Evolutionary conservation across 768 basidiomycete genomes (phyloP).

Genomic region (Podaxis mareebaensis): DNA sequence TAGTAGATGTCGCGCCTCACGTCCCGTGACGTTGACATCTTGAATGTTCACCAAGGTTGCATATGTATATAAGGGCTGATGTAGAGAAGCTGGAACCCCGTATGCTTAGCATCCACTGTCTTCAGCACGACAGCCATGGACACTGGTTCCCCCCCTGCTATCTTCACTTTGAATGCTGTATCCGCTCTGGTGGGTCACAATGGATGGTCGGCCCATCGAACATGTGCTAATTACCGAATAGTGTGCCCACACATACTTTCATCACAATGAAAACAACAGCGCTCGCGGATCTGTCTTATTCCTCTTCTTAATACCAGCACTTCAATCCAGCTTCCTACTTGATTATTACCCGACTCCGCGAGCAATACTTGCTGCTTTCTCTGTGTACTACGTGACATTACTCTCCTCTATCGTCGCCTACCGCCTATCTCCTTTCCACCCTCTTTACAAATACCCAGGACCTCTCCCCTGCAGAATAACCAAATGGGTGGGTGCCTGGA

Average conservation of each 20-base stretch:
- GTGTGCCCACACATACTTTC: neutral
- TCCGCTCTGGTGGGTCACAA: neutral
- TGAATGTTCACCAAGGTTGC: too few species aligned
- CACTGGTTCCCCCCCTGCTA: neutral
- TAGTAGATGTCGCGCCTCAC: too few species aligned
- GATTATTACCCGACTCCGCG: neutral
- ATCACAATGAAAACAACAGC: neutral
- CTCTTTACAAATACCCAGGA: conserved; percentile 37
- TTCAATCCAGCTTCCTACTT: neutral
- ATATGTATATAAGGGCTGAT: too few species aligned
- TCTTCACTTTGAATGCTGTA: neutral
- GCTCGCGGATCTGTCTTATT: neutral
- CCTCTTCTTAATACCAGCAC: neutral
- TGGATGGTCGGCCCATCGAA: too few species aligned
- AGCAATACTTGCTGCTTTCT: conserved; percentile 7
- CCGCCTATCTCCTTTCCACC: conserved; percentile 41
- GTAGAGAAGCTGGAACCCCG: too few species aligned
- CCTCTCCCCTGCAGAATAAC: conserved; percentile 31
- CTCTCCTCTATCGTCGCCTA: conserved; percentile 25
- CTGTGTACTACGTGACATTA: conserved; percentile 14
- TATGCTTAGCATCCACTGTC: too few species aligned
- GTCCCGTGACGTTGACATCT: too few species aligned
- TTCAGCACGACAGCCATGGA: neutral
- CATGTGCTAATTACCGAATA: neutral
- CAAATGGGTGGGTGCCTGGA: conserved; percentile 25